These are phyloP conservation scores for Ziziphus jujuba DNA, from an alignment of 306 rosid species.

Conservation along the genomic window DNA sequence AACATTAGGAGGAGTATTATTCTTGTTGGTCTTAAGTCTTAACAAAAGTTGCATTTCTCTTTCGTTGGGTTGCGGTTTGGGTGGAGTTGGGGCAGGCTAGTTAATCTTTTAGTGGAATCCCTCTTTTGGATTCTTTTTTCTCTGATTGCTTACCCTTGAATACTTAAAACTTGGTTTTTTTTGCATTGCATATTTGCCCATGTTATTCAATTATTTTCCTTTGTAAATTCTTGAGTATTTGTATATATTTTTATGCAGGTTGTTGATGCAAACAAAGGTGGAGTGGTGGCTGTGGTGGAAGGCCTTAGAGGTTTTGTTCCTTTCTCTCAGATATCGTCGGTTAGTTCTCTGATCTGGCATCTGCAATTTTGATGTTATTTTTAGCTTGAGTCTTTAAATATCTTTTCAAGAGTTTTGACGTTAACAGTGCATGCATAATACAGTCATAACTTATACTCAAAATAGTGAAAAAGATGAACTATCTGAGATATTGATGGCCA, in stretches of 20 bases:
- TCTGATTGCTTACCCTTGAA: not conserved
- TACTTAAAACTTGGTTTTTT: not conserved
- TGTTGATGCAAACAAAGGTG: slow-evolving; percentile 86
- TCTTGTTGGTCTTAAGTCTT: not conserved
- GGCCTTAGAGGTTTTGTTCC: slow-evolving; percentile 96
- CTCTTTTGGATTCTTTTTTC: not conserved
- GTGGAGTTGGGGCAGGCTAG: no score
- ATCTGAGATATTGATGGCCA: not conserved
- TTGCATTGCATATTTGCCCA: not conserved
- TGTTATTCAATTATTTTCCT: not conserved
- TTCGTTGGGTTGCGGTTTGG: no score
- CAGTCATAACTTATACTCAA: not conserved
- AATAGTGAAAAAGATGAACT: not conserved
- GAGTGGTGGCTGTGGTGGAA: slow-evolving; percentile 90
- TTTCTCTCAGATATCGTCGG: slow-evolving; percentile 92
- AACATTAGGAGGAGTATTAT: slow-evolving; percentile 4
- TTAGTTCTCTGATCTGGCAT: slow-evolving; percentile 44
- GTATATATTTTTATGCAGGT: slow-evolving; percentile 43
- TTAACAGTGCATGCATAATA: not conserved
- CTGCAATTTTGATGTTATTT: slow-evolving; percentile 1
- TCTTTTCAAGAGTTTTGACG: not conserved
- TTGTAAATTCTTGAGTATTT: not conserved
- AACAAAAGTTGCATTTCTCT: no score
- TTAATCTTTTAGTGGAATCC: not conserved
- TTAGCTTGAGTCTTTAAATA: not conserved